Percentiles rank a stretch among this genome's conserved stretches.
Evolutionary conservation across 495 filamentous ascomycete species (phyloP).

Genomic region (Pyrenula massariospora): DNA sequence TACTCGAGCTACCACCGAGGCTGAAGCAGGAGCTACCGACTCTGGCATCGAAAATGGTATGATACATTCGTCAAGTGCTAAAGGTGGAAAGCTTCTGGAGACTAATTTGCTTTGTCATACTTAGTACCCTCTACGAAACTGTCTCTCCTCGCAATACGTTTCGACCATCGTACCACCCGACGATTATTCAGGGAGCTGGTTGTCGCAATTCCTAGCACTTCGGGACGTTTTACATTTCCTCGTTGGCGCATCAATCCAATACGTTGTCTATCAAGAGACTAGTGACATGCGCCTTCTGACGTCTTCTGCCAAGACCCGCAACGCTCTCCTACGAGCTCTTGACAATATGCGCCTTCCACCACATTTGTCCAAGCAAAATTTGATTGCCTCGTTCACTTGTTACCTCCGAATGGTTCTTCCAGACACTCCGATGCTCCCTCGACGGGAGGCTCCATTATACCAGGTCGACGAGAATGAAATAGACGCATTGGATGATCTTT

Average conservation of each 20-base stretch:
- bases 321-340: slow-evolving; percentile 19
- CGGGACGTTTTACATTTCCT: slow-evolving; percentile 22
- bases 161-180: slow-evolving; percentile 12
- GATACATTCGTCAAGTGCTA: neutral
- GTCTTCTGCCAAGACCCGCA: slow-evolving; percentile 18
- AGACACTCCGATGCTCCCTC: slow-evolving; percentile 13
- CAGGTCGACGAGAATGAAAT: slow-evolving; percentile 18
- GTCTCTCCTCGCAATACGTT: slow-evolving; percentile 11
- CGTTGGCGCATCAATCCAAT: slow-evolving; percentile 23
- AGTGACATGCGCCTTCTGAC: slow-evolving; percentile 15
- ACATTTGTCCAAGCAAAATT: slow-evolving; percentile 13
- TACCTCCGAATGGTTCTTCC: slow-evolving; percentile 21
- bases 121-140: slow-evolving; percentile 6
- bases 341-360: slow-evolving; percentile 16
- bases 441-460: slow-evolving; percentile 5
- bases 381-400: slow-evolving; percentile 16
- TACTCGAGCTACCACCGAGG: slow-evolving; percentile 14
- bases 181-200: slow-evolving; percentile 13
- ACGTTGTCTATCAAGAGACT: slow-evolving; percentile 19
- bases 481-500: slow-evolving; percentile 21
- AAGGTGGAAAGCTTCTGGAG: neutral
- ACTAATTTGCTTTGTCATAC: neutral
- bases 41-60: slow-evolving; percentile 18
- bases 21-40: slow-evolving; percentile 19
- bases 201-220: slow-evolving; percentile 19